Percentiles rank a stretch among this genome's conserved stretches.
Conservation (phyloP, 1,284 basidiomycete genomes). For the Ceratobasidium sp. region DNA sequence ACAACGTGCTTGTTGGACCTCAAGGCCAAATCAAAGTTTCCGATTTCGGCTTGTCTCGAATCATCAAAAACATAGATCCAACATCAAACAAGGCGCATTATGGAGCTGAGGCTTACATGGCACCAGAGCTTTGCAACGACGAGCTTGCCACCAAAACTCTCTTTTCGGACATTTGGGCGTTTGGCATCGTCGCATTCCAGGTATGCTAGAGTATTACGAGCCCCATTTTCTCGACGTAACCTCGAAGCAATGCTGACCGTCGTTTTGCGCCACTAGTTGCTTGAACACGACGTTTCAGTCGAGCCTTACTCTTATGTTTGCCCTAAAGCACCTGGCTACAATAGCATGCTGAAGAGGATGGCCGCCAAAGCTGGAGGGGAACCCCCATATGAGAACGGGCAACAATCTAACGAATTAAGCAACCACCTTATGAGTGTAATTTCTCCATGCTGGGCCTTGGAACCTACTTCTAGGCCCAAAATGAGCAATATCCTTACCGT, state of each 20-base stretch:
- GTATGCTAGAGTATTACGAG: neutral
- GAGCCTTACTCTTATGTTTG: neutral
- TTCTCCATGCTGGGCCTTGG: neutral
- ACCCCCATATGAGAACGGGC: neutral
- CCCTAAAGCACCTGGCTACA: too few species aligned
- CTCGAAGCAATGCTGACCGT: too few species aligned
- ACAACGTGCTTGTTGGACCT: constrained; percentile 3
- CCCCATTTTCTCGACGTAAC: neutral
- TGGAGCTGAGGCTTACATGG: neutral
- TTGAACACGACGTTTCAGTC: neutral
- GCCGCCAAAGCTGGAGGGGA: neutral
- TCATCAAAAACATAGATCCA: constrained; percentile 5
- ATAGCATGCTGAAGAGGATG: neutral
- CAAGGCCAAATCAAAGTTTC: neutral
- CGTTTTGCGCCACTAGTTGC: neutral
- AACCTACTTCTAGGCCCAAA: neutral
- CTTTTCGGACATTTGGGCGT: neutral
- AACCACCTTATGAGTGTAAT: neutral
- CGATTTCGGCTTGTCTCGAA: neutral
- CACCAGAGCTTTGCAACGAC: neutral
- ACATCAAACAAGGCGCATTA: neutral
- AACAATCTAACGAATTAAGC: neutral
- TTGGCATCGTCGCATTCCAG: constrained; percentile 3
- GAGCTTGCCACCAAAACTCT: neutral
- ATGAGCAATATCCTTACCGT: neutral